These are phyloP conservation scores for Solanum rostratum DNA, from an alignment of 257 asterid genomes.

Conservation along the genomic window DNA sequence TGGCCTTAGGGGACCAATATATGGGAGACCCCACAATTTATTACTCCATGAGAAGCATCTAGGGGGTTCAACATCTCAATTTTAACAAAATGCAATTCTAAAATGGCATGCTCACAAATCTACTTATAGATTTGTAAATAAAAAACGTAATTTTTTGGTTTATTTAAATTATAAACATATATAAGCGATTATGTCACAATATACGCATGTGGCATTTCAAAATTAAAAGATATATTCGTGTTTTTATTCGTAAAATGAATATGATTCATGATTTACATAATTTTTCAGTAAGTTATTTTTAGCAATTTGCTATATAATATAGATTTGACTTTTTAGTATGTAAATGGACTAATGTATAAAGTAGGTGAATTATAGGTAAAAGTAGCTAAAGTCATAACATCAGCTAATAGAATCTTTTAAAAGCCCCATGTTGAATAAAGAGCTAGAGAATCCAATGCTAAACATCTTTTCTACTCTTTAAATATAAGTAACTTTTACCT, in stretches of 20 bases:
- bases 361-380: neutral
- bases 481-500: neutral
- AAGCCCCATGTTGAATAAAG: neutral
- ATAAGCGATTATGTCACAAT: neutral
- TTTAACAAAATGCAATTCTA: neutral
- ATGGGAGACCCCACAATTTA: neutral
- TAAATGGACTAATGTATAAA: neutral
- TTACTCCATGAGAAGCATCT: neutral
- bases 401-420: neutral
- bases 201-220: neutral
- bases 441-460: neutral
- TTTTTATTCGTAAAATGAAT: neutral
- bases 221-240: neutral
- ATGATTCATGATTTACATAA: neutral
- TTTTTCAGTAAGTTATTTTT: neutral
- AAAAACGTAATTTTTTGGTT: neutral
- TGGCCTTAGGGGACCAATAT: neutral
- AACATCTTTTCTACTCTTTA: neutral
- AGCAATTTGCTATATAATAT: neutral
- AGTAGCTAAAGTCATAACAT: neutral
- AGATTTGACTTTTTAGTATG: neutral
- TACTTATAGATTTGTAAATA: neutral
- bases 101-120: neutral
- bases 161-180: neutral
- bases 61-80: neutral